These are phyloP conservation scores for Zea mays DNA, from an alignment of 176 grass and related monocot genomes.

Conservation along the genomic window DNA sequence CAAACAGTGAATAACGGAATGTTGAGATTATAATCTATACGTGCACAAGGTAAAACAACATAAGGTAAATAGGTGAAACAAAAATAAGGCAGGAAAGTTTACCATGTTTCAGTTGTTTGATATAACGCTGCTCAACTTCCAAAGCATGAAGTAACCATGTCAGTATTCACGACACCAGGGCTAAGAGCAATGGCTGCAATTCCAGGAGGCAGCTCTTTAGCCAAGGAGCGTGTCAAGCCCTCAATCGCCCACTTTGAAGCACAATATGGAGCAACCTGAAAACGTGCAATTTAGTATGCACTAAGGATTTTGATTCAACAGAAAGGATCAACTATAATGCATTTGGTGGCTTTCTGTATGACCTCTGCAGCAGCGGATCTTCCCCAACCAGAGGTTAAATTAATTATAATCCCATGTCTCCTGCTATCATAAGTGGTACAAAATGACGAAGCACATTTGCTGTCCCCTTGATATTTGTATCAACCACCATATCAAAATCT, in stretches of 20 bases:
- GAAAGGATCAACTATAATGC: not conserved
- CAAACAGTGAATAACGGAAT: not conserved
- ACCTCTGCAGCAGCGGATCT: constrained; percentile 90
- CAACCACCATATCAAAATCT: constrained; percentile 81
- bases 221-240: constrained; percentile 80
- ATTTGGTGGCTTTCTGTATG: not conserved
- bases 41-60: not conserved
- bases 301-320: constrained; percentile 2
- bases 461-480: constrained; percentile 90
- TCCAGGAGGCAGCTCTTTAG: constrained; percentile 79
- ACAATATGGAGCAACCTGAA: constrained; percentile 87
- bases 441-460: constrained; percentile 85
- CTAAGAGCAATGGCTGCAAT: constrained; percentile 82
- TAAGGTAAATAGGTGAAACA: not conserved
- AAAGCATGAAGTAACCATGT: no score
- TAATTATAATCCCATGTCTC: constrained; percentile 86
- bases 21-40: not conserved
- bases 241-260: constrained; percentile 48
- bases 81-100: constrained; percentile 32
- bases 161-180: constrained; percentile 81
- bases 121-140: constrained; percentile 66
- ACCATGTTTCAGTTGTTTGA: constrained; percentile 80
- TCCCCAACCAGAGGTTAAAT: constrained; percentile 87
- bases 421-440: constrained; percentile 81
- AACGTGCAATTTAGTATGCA: constrained; percentile 1